Conservation (phyloP, 2,329 filamentous ascomycete species). For the Microcyclospora tardicrescens region DNA sequence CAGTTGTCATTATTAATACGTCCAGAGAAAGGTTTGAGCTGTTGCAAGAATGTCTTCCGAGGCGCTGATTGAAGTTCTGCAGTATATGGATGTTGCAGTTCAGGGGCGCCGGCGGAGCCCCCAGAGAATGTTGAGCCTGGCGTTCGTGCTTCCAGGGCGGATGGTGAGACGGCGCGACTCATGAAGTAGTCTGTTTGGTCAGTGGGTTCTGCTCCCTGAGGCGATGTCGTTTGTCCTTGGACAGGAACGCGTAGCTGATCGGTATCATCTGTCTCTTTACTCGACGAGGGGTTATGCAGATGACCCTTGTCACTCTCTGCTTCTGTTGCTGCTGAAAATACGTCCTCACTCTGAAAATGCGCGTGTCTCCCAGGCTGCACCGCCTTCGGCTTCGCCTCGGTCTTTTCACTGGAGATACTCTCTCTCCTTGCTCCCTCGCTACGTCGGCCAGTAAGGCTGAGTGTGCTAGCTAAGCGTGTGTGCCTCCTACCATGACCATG, state of each 20-base stretch:
- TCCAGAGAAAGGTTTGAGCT: slow-evolving; percentile 65
- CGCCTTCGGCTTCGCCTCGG: not conserved
- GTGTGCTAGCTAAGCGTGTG: slow-evolving; percentile 6
- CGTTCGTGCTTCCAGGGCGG: slow-evolving; percentile 1
- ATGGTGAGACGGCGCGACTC: not conserved
- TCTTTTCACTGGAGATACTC: not conserved
- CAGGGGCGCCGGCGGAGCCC: not conserved
- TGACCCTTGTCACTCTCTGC: not conserved
- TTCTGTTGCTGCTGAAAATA: not conserved
- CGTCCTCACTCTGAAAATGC: slow-evolving; percentile 10
- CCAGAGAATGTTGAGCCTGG: not conserved
- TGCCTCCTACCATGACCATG: slow-evolving; percentile 25
- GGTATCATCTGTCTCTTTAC: slow-evolving; percentile 3
- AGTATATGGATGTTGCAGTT: slow-evolving; percentile 45
- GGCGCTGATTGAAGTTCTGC: slow-evolving; percentile 54
- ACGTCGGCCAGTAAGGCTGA: not conserved
- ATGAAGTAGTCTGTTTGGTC: slow-evolving; percentile 7
- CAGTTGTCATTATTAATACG: slow-evolving; percentile 67
- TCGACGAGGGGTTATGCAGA: not conserved
- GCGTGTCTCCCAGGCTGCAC: slow-evolving; percentile 7
- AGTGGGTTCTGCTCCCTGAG: not conserved
- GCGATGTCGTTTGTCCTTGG: not conserved
- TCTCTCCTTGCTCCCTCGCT: not conserved
- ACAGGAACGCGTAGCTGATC: slow-evolving; percentile 2
- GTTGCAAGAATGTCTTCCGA: slow-evolving; percentile 57